Evolutionary conservation across 129 eudicot species (phyloP).

Genomic region (Ambrosia trifida): DNA sequence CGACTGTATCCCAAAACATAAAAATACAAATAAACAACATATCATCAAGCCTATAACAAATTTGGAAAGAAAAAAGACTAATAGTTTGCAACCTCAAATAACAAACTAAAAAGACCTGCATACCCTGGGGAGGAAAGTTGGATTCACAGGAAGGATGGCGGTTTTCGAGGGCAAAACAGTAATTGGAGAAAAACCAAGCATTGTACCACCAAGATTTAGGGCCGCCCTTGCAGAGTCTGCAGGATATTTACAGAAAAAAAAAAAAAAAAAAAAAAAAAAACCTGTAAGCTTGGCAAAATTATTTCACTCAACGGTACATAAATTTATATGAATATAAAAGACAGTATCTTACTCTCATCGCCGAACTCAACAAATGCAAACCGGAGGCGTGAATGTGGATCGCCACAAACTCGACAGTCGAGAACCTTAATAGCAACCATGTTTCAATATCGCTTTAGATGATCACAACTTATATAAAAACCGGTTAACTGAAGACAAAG

Average conservation of each 20-base stretch:
- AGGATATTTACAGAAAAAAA: slow-evolving; percentile 8
- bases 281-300: slow-evolving; percentile 3
- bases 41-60: background rate
- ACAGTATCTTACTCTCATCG: slow-evolving; percentile 70
- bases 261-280: slow-evolving; percentile 17
- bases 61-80: background rate
- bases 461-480: background rate
- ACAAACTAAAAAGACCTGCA: slow-evolving; percentile 1
- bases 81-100: background rate
- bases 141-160: slow-evolving; percentile 99
- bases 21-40: background rate
- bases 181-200: slow-evolving; percentile 78
- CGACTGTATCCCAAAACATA: slow-evolving; percentile 50
- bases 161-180: slow-evolving; percentile 97
- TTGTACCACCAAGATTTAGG: slow-evolving; percentile 74
- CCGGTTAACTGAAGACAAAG: background rate
- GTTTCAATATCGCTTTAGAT: background rate
- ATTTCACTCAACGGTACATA: background rate
- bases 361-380: slow-evolving; percentile 97
- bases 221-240: slow-evolving; percentile 88
- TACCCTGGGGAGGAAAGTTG: slow-evolving; percentile 99
- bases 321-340: background rate
- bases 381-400: slow-evolving; percentile 98
- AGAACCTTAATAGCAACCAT: slow-evolving; percentile 62
- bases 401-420: slow-evolving; percentile 98